These are phyloP conservation scores for Ciborinia camelliae DNA, from an alignment of 2,329 filamentous ascomycete genomes.

Conservation along the genomic window DNA sequence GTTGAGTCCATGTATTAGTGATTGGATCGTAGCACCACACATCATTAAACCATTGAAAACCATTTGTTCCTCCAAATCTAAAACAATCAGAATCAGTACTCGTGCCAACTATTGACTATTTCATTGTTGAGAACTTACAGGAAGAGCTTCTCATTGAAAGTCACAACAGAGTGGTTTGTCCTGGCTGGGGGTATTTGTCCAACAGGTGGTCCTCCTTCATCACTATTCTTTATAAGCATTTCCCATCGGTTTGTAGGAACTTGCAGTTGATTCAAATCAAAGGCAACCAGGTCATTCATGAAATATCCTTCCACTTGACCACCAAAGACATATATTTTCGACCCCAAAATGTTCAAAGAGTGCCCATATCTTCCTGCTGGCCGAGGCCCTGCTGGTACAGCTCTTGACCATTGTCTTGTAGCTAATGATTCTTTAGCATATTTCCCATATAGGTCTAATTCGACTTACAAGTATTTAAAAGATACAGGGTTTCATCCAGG, in stretches of 20 bases:
- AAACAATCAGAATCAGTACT: conserved; percentile 30
- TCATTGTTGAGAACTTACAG: conserved; percentile 56
- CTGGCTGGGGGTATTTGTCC: conserved; percentile 77
- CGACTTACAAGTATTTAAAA: conserved; percentile 90
- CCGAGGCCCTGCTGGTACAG: conserved; percentile 78
- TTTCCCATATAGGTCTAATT: background rate
- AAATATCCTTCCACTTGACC: conserved; percentile 97
- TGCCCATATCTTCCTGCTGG: conserved; percentile 93
- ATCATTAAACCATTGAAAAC: conserved; percentile 96
- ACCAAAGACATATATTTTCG: conserved; percentile 96
- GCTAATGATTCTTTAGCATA: conserved; percentile 51
- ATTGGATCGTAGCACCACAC: conserved; percentile 94
- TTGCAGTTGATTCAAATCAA: conserved; percentile 92
- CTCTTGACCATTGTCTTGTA: conserved; percentile 95
- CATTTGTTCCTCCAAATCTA: conserved; percentile 97
- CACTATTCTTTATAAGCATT: conserved; percentile 74
- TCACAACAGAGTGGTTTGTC: conserved; percentile 92
- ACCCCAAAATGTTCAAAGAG: conserved; percentile 91
- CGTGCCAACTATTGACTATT: background rate
- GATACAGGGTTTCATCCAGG: conserved; percentile 91
- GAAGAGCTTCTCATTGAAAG: conserved; percentile 89
- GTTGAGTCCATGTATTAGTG: conserved; percentile 76
- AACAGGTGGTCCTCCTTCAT: conserved; percentile 55
- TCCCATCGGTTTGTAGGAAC: conserved; percentile 92
- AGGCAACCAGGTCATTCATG: conserved; percentile 94